Conservation (phyloP, 2,329 filamentous ascomycete species). For the Cytospora schulzeri region DNA sequence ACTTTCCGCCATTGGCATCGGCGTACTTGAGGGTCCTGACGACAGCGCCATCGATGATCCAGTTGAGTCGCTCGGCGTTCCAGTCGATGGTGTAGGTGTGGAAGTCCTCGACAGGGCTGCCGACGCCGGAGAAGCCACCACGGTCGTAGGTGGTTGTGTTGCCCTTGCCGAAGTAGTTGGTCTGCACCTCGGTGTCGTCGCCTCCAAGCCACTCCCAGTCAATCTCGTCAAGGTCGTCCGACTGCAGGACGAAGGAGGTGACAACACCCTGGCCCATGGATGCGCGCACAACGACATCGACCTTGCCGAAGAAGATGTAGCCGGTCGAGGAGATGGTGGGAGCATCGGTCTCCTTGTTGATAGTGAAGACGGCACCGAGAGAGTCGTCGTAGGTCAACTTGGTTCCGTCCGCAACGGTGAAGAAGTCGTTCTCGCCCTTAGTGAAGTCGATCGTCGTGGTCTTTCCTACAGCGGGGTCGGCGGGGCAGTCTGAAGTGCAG, state of each 20-base stretch:
- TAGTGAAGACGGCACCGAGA: conserved; percentile 62
- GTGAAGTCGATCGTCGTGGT: conserved; percentile 71
- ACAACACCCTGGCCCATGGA: conserved; percentile 84
- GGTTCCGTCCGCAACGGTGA: conserved; percentile 51
- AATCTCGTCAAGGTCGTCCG: conserved; percentile 89
- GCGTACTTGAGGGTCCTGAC: conserved; percentile 51
- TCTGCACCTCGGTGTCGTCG: conserved; percentile 74
- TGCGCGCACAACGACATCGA: conserved; percentile 78
- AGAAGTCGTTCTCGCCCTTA: conserved; percentile 64
- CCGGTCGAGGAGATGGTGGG: conserved; percentile 76
- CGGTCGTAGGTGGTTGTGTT: conserved; percentile 72
- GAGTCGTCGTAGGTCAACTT: conserved; percentile 47
- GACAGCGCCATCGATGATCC: conserved; percentile 56
- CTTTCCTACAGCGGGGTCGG: conserved; percentile 75
- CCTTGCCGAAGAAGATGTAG: conserved; percentile 96
- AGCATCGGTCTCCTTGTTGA: conserved; percentile 65
- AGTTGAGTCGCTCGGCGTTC: conserved; percentile 60
- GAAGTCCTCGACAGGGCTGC: conserved; percentile 52
- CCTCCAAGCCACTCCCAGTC: conserved; percentile 95
- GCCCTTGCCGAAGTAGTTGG: conserved; percentile 83
- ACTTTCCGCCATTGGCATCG: conserved; percentile 52
- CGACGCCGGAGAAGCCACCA: conserved; percentile 62
- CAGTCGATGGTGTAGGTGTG: conserved; percentile 72
- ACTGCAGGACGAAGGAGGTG: conserved; percentile 87
- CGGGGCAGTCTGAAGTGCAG: conserved; percentile 59